Percentiles rank a stretch among this genome's conserved stretches.
phyloP scores from a whole-genome alignment of 805 yeast species.

The Wickerhamiella sergipiensis region DNA sequence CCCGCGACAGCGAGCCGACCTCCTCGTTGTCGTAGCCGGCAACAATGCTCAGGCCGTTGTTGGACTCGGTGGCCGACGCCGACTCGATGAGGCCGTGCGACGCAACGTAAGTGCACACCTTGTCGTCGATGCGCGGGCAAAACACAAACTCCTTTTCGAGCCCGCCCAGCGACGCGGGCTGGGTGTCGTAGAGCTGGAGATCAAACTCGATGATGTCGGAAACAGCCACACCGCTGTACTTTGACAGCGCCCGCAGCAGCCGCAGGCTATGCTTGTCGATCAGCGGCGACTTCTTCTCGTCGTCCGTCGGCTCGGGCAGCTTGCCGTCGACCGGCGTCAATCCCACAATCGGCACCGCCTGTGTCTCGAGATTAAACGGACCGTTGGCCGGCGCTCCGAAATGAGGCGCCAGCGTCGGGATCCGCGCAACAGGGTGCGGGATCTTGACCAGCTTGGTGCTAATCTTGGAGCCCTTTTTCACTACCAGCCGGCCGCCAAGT shows the following conservation, averaged over 20 bases:
- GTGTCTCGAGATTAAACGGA: constrained; percentile 69
- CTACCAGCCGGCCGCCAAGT: constrained; percentile 62
- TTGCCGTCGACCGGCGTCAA: constrained; percentile 26
- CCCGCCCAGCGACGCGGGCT: constrained; percentile 69
- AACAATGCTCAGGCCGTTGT: constrained; percentile 32
- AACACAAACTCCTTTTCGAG: constrained; percentile 60
- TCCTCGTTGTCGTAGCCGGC: constrained; percentile 74
- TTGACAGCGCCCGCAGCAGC: constrained; percentile 55
- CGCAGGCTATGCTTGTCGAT: constrained; percentile 54
- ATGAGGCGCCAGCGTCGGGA: constrained; percentile 79
- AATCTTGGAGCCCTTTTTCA: constrained; percentile 27
- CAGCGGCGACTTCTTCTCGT: constrained; percentile 54
- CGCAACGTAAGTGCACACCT: constrained; percentile 69
- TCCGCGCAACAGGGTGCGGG: constrained; percentile 46
- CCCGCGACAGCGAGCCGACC: constrained; percentile 66
- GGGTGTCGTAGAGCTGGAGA: constrained; percentile 68
- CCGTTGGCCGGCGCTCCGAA: constrained; percentile 58
- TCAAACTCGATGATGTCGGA: constrained; percentile 56
- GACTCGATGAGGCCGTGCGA: constrained; percentile 42
- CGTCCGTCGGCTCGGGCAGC: constrained; percentile 34
- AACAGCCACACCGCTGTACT: constrained; percentile 43
- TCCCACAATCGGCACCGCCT: constrained; percentile 70
- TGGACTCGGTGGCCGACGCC: constrained; percentile 25
- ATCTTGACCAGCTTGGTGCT: constrained; percentile 26
- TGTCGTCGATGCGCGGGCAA: constrained; percentile 77